Conservation (phyloP, 805 yeast species). For the Nematodospora valgi region DNA sequence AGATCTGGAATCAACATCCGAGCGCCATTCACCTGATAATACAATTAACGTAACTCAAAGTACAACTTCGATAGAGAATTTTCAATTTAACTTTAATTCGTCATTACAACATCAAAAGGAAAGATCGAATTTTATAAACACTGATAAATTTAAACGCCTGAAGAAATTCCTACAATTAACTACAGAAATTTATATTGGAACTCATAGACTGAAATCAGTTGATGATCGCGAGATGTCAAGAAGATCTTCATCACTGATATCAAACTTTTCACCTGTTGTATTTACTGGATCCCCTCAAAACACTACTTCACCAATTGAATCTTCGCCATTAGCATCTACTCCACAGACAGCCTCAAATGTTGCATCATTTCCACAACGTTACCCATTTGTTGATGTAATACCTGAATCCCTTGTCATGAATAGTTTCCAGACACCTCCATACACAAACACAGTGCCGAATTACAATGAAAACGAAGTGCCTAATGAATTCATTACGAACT, state of each 20-base stretch:
- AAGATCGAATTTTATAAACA: conserved; percentile 57
- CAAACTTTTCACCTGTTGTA: neutral
- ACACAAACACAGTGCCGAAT: conserved; percentile 20
- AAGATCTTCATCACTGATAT: conserved; percentile 9
- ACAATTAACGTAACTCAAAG: too few relatives aligned
- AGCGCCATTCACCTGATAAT: too few relatives aligned
- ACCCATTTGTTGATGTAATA: too few relatives aligned
- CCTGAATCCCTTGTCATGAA: conserved; percentile 17
- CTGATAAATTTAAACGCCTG: conserved; percentile 71
- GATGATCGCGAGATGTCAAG: conserved; percentile 8
- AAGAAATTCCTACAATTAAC: conserved; percentile 80
- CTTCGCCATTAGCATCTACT: too few relatives aligned
- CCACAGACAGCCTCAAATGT: conserved; percentile 9
- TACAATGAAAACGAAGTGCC: conserved; percentile 19
- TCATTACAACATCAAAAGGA: conserved; percentile 28
- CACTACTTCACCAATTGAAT: neutral
- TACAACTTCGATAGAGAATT: conserved; percentile 6
- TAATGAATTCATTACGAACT: conserved; percentile 8
- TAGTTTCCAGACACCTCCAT: conserved; percentile 30
- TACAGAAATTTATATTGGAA: conserved; percentile 78
- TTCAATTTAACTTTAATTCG: conserved; percentile 24
- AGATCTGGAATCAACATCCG: conserved; percentile 15
- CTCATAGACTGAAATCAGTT: conserved; percentile 47
- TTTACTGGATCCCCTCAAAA: conserved; percentile 2
- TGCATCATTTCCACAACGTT: too few relatives aligned